These are phyloP conservation scores for Hirsutella rhossiliensis DNA, from an alignment of 2,329 filamentous ascomycete genomes.

Conservation along the genomic window DNA sequence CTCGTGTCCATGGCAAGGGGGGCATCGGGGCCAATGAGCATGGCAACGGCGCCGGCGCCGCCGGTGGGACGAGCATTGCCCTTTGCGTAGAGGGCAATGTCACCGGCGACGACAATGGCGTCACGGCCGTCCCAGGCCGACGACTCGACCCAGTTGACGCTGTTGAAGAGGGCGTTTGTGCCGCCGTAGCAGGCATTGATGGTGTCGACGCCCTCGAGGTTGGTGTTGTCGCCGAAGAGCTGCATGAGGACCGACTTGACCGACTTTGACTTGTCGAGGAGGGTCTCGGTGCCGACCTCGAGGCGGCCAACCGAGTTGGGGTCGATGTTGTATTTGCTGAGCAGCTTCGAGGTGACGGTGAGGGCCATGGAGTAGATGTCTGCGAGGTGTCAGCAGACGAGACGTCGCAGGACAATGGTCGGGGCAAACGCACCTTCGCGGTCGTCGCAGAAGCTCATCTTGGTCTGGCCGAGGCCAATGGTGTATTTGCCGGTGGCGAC, in stretches of 20 bases:
- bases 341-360: constrained; percentile 64
- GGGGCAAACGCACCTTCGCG: constrained; percentile 54
- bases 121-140: constrained; percentile 78
- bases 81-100: constrained; percentile 80
- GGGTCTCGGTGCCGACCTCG: constrained; percentile 76
- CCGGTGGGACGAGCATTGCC: constrained; percentile 71
- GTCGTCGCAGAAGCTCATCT: constrained; percentile 88
- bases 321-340: constrained; percentile 77
- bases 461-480: constrained; percentile 81
- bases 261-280: constrained; percentile 83
- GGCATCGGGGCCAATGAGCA: constrained; percentile 68
- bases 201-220: constrained; percentile 72
- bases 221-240: constrained; percentile 73
- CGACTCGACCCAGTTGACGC: constrained; percentile 76
- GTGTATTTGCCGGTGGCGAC: constrained; percentile 77
- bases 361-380: constrained; percentile 82
- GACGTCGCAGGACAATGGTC: neutral
- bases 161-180: constrained; percentile 76
- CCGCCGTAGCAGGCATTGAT: constrained; percentile 81
- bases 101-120: constrained; percentile 67
- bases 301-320: constrained; percentile 65
- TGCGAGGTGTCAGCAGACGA: constrained; percentile 19
- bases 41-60: constrained; percentile 66
- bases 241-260: constrained; percentile 85
- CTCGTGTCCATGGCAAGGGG: constrained; percentile 68